Percentiles rank a stretch among this genome's conserved stretches.
phyloP scores from a whole-genome alignment of 495 filamentous ascomycete genomes.

The Talaromyces ruber region DNA sequence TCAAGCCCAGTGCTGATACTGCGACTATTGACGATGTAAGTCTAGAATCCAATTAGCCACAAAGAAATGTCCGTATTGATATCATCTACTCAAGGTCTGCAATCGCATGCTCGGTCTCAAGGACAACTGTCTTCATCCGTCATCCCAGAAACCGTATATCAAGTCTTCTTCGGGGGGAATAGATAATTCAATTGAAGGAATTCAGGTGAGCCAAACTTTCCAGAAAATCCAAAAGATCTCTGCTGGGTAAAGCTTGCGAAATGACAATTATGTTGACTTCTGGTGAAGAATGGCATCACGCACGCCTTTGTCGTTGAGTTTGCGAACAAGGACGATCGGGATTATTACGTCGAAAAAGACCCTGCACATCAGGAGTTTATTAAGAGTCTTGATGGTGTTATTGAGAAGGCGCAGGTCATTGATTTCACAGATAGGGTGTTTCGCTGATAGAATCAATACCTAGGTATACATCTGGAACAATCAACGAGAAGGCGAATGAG shows the following conservation, averaged over 20 bases:
- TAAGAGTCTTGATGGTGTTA: conserved; percentile 16
- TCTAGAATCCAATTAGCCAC: no score
- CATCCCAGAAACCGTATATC: conserved; percentile 40
- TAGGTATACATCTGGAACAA: no score
- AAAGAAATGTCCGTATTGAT: no score
- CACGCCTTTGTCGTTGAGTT: conserved; percentile 32
- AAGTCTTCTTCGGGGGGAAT: conserved; percentile 46
- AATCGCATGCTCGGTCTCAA: conserved; percentile 27
- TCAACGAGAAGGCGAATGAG: no score
- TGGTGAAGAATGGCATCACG: conserved; percentile 4
- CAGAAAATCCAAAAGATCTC: neutral
- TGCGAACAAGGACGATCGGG: conserved; percentile 25
- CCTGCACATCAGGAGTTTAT: conserved; percentile 31
- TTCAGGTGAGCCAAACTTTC: conserved; percentile 38
- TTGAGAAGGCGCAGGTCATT: conserved; percentile 33
- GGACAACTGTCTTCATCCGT: conserved; percentile 34
- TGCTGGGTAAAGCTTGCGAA: neutral
- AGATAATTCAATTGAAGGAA: conserved; percentile 57
- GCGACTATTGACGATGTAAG: conserved; percentile 43
- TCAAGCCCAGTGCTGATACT: conserved; percentile 36
- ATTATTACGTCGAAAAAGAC: conserved; percentile 35
- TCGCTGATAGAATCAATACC: neutral
- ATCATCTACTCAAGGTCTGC: conserved; percentile 14
- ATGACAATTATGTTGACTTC: neutral
- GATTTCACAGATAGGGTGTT: conserved; percentile 28